Conservation (phyloP, 306 rosid genomes). For the Nissolia schottii region DNA sequence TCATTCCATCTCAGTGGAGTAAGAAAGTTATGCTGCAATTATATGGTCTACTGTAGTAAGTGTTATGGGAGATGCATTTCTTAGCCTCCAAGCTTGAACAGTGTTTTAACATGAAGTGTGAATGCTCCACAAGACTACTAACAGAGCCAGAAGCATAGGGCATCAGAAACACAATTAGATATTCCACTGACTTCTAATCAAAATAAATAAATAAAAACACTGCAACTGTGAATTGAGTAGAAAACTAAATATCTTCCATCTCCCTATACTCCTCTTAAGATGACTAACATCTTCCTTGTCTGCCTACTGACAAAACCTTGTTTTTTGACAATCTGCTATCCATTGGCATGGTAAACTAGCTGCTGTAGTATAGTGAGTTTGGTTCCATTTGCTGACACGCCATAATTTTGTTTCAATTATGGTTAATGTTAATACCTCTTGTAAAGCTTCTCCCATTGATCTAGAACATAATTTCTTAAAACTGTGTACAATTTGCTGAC, state of each 20-base stretch:
- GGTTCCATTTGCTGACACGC: constrained; percentile 11
- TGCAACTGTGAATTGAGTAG: not conserved
- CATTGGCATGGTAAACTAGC: constrained; percentile 18
- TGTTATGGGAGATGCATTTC: not conserved
- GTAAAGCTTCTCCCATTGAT: constrained; percentile 10
- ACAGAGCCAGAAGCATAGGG: not conserved
- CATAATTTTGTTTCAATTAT: constrained; percentile 1
- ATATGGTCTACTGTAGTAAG: not conserved
- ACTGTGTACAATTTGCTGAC: constrained; percentile 10
- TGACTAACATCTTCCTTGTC: not conserved
- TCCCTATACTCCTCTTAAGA: not conserved
- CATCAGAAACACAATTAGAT: not conserved
- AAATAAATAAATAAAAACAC: not conserved
- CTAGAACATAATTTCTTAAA: not conserved
- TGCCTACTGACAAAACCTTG: not conserved
- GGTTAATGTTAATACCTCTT: constrained; percentile 1
- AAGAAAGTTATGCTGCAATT: not conserved
- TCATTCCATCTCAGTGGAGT: not conserved
- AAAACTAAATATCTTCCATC: not conserved
- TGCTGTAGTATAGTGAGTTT: not conserved
- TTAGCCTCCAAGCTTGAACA: not conserved
- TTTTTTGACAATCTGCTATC: constrained; percentile 8
- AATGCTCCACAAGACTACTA: not conserved
- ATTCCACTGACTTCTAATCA: not conserved
- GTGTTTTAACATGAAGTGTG: not conserved